phyloP scores from a whole-genome alignment of 1,139 yeast species.

The Pichia sp. region DNA sequence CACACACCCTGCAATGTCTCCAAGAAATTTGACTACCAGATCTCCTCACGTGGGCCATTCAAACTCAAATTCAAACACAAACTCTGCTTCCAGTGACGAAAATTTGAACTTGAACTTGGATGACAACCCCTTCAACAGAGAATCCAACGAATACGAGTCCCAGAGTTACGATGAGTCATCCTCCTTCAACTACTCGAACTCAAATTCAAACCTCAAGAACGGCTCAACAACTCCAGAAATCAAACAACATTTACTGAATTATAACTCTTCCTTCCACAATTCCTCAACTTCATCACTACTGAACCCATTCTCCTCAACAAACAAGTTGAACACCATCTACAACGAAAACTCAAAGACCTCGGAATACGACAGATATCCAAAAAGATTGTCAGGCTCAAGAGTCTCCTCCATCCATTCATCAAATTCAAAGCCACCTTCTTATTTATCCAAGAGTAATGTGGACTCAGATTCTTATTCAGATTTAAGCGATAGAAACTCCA shows the following conservation, averaged over 20 bases:
- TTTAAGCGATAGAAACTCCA: conserved; percentile 24
- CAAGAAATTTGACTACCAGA: conserved; percentile 33
- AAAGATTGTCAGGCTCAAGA: conserved; percentile 34
- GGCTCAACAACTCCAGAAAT: conserved; percentile 21
- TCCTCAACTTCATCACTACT: conserved; percentile 26
- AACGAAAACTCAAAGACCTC: conserved; percentile 14
- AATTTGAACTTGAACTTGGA: conserved; percentile 4
- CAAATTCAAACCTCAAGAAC: conserved; percentile 7
- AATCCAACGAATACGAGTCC: conserved; percentile 29
- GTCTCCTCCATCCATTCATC: conserved; percentile 35
- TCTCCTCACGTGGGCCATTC: conserved; percentile 30
- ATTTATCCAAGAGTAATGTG: conserved; percentile 15
- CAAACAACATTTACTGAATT: conserved; percentile 24
- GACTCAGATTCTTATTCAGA: conserved; percentile 19
- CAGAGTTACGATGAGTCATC: conserved; percentile 30
- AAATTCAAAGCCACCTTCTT: conserved; percentile 26
- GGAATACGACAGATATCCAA: conserved; percentile 36
- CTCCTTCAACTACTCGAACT: conserved; percentile 1
- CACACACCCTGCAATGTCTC: conserved; percentile 25
- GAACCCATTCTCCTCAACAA: conserved; percentile 31
- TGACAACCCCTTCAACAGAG: conserved; percentile 31
- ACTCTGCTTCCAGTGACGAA: conserved; percentile 21
- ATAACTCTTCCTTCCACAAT: conserved; percentile 25
- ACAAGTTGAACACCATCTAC: conserved; percentile 18
- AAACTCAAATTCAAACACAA: conserved; percentile 23